A percentile compares a stretch with the other conserved stretches of the same genome.
Conservation (phyloP, 1,284 basidiomycete species). For the Omphalotus olearius region DNA sequence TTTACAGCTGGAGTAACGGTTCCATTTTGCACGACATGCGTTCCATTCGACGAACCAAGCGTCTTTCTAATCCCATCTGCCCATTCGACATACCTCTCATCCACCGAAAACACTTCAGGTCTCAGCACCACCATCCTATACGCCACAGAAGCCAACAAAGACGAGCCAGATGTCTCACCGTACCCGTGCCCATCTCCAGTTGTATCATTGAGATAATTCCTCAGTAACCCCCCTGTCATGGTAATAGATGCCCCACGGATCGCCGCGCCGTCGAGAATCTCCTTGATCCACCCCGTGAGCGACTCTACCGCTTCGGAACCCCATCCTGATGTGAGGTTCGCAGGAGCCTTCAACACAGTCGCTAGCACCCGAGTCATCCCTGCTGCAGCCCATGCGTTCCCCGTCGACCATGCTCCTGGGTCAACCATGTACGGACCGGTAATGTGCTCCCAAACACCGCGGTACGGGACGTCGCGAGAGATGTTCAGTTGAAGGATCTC, state of each 20-base stretch:
- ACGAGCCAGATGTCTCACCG: constrained; percentile 39
- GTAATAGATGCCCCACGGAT: constrained; percentile 28
- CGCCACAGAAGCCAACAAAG: constrained; percentile 36
- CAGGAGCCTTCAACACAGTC: constrained; percentile 38
- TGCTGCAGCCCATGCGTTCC: constrained; percentile 37
- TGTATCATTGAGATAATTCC: constrained; percentile 35
- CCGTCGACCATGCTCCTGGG: constrained; percentile 50
- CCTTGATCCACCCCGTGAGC: constrained; percentile 37
- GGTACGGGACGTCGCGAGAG: constrained; percentile 9
- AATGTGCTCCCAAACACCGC: constrained; percentile 44
- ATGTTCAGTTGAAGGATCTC: constrained; percentile 37
- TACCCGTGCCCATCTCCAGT: constrained; percentile 28
- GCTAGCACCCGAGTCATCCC: constrained; percentile 43
- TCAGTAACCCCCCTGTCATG: constrained; percentile 29
- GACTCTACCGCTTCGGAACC: constrained; percentile 22
- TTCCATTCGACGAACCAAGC: constrained; percentile 10
- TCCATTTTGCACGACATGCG: constrained; percentile 20
- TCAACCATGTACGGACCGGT: constrained; percentile 39
- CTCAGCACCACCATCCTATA: constrained; percentile 33
- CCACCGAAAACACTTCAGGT: constrained; percentile 20
- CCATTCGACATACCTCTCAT: constrained; percentile 23
- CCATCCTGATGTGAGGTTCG: constrained; percentile 22
- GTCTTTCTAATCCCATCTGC: constrained; percentile 25
- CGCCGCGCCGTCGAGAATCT: constrained; percentile 40
- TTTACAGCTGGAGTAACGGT: constrained; percentile 24